Evolutionary conservation across 371 early-diverging fungal species (phyloP).

Genomic region (Polyrhizophydium stewartii): DNA sequence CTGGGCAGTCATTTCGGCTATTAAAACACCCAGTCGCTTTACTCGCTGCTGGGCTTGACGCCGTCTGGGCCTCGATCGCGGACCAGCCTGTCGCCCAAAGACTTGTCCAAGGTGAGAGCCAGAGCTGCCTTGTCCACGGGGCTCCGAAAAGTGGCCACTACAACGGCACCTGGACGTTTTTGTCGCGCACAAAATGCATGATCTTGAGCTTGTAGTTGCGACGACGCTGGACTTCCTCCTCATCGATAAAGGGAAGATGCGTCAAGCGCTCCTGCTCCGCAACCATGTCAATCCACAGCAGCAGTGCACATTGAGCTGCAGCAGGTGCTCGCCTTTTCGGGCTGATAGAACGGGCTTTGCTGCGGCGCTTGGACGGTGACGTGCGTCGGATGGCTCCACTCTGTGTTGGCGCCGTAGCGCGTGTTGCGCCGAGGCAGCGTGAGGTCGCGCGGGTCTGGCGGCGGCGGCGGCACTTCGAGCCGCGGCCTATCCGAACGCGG

Average conservation of each 20-base stretch:
- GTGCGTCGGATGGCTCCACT: conserved; percentile 2
- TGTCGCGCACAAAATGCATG: neutral
- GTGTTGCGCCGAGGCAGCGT: neutral
- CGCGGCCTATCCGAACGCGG: too few species aligned
- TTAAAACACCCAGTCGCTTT: too few species aligned
- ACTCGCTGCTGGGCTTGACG: too few species aligned
- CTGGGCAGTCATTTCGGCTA: too few species aligned
- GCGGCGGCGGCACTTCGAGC: too few species aligned
- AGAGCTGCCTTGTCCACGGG: too few species aligned
- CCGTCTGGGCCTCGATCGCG: too few species aligned
- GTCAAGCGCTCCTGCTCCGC: neutral
- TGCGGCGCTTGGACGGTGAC: conserved; percentile 3
- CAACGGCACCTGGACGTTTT: too few species aligned
- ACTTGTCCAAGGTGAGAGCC: too few species aligned
- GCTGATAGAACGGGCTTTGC: neutral
- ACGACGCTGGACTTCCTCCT: neutral
- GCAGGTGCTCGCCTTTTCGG: neutral
- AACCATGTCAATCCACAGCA: neutral
- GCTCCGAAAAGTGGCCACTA: too few species aligned
- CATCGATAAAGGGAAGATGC: conserved; percentile 2
- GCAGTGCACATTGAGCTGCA: neutral
- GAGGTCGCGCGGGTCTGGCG: neutral
- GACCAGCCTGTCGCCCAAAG: too few species aligned
- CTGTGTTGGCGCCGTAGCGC: conserved; percentile 1
- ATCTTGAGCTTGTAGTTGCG: conserved; percentile 2